Percentiles rank a stretch among this genome's conserved stretches.
Evolutionary conservation across 140 eudicot species (phyloP).

Genomic region (Anethum foeniculum): DNA sequence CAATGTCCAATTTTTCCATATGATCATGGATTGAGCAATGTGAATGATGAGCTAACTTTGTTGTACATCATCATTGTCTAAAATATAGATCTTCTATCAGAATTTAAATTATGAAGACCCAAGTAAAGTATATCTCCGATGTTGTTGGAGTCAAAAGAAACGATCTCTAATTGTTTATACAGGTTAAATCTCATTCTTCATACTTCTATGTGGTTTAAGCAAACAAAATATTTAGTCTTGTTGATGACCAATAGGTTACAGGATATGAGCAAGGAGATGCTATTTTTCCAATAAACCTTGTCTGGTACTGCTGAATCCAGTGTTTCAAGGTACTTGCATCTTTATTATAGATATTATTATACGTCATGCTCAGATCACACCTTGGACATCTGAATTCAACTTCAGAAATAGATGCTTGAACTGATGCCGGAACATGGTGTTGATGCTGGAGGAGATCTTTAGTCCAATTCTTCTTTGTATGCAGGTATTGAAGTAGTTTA

Average conservation of each 20-base stretch:
- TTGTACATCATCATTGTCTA: background rate
- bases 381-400: background rate
- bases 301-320: conserved; percentile 84
- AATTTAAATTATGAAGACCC: background rate
- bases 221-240: background rate
- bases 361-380: background rate
- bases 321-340: conserved; percentile 60
- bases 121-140: background rate
- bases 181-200: background rate
- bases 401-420: background rate
- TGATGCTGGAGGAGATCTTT: conserved; percentile 66
- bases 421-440: conserved; percentile 12
- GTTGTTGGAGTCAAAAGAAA: background rate
- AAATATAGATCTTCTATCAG: background rate
- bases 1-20: background rate
- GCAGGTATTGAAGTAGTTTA: conserved; percentile 45
- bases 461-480: conserved; percentile 84
- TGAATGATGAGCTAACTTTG: background rate
- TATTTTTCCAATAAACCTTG: conserved; percentile 71
- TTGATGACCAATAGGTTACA: conserved; percentile 54
- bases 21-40: background rate
- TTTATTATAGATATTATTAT: background rate
- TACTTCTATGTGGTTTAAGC: background rate
- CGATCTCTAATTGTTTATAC: background rate
- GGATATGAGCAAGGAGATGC: conserved; percentile 83